phyloP scores from a whole-genome alignment of 1,284 basidiomycete genomes.

The Ceratobasidium sp. region DNA sequence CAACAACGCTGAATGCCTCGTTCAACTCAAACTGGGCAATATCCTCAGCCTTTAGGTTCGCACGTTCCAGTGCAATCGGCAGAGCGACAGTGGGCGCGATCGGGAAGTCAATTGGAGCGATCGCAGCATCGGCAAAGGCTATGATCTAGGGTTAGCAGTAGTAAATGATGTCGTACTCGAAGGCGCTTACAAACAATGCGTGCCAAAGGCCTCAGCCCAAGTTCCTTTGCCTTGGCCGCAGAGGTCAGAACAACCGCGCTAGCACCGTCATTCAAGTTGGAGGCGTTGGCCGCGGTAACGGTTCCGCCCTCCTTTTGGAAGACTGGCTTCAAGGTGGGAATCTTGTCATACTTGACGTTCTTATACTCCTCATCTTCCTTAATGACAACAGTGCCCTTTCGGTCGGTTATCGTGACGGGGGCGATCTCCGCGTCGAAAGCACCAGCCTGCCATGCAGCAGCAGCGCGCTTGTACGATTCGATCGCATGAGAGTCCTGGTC shows the following conservation, averaged over 20 bases:
- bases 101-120: slow-evolving; percentile 97
- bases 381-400: slow-evolving; percentile 83
- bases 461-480: slow-evolving; percentile 93
- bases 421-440: slow-evolving; percentile 89
- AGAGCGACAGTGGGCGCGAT: slow-evolving; percentile 91
- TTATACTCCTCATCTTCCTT: slow-evolving; percentile 98
- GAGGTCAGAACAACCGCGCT: slow-evolving; percentile 94
- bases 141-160: slow-evolving; percentile 42
- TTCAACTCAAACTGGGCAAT: slow-evolving; percentile 97
- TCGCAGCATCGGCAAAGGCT: slow-evolving; percentile 97
- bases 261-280: slow-evolving; percentile 97
- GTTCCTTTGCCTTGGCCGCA: slow-evolving; percentile 86
- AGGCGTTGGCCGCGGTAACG: slow-evolving; percentile 96
- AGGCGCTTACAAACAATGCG: slow-evolving; percentile 80
- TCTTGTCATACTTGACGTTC: slow-evolving; percentile 90
- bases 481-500: slow-evolving; percentile 89
- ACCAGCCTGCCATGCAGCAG: slow-evolving; percentile 86
- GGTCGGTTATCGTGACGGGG: slow-evolving; percentile 91
- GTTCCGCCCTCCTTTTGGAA: slow-evolving; percentile 88
- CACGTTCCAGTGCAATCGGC: slow-evolving; percentile 86
- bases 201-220: slow-evolving; percentile 88
- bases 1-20: slow-evolving; percentile 97
- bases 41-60: slow-evolving; percentile 82
- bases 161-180: slow-evolving; percentile 45
- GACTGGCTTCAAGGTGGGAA: slow-evolving; percentile 83